Evolutionary conservation across 2,329 filamentous ascomycete species (phyloP).

Genomic region (Atkinsonella texensis): DNA sequence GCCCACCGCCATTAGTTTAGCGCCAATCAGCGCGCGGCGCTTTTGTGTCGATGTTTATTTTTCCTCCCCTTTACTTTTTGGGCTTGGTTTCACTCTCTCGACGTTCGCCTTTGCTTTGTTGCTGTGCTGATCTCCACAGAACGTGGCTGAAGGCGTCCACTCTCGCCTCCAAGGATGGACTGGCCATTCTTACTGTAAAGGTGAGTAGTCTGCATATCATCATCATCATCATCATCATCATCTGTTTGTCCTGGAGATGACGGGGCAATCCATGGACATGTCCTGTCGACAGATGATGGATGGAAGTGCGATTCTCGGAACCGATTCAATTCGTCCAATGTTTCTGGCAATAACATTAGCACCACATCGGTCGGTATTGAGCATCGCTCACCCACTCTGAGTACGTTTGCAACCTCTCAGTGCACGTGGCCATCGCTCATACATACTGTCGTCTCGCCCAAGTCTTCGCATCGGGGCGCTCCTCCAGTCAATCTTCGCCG

Average conservation of each 20-base stretch:
- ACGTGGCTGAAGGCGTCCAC: neutral
- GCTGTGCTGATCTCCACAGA: neutral
- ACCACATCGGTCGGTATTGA: neutral
- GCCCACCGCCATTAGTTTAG: neutral
- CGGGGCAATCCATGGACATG: neutral
- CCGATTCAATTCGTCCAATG: neutral
- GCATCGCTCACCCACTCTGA: neutral
- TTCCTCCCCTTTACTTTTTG: neutral
- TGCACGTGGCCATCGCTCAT: neutral
- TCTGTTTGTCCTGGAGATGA: neutral
- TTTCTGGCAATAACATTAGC: neutral
- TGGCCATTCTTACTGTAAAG: too few relatives aligned
- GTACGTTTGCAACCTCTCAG: neutral
- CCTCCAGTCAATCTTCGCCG: neutral
- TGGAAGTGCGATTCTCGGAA: neutral
- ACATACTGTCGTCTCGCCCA: neutral
- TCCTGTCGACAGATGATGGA: neutral
- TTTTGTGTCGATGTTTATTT: neutral
- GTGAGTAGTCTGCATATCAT: too few relatives aligned
- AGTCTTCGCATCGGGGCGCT: neutral
- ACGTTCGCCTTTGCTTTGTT: neutral
- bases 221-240: too few relatives aligned
- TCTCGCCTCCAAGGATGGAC: too few relatives aligned
- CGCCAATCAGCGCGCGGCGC: conserved; percentile 2
- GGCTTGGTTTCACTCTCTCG: neutral